phyloP scores from a whole-genome alignment of 495 filamentous ascomycete genomes.

The Xylaria nigripes region DNA sequence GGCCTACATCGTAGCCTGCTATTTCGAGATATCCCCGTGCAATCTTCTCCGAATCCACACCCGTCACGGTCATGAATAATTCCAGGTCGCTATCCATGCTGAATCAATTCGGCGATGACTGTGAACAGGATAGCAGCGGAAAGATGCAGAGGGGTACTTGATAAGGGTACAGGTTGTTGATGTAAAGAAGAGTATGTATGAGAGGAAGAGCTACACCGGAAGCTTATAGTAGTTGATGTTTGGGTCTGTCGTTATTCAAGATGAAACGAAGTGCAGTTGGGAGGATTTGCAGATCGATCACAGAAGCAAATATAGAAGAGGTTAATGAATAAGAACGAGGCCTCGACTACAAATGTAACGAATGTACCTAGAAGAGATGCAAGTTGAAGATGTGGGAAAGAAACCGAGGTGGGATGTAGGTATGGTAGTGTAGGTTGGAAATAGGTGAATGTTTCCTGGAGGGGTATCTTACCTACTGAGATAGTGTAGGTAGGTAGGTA shows the following conservation, averaged over 20 bases:
- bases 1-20: constrained; percentile 69
- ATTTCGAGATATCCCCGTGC: constrained; percentile 75
- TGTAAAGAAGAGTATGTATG: not conserved
- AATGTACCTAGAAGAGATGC: no score
- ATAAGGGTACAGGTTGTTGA: not conserved
- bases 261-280: not conserved
- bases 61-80: constrained; percentile 64
- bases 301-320: not conserved
- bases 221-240: not conserved
- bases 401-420: not conserved
- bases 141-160: no score
- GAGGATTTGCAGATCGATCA: not conserved
- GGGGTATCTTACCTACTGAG: no score
- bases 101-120: constrained; percentile 4
- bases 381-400: not conserved
- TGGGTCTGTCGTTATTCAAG: not conserved
- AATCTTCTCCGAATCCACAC: constrained; percentile 41
- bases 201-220: not conserved
- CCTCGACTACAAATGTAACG: not conserved
- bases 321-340: not conserved
- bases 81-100: constrained; percentile 60
- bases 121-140: not conserved
- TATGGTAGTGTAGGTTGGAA: not conserved
- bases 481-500: no score
- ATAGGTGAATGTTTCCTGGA: not conserved